phyloP scores from a whole-genome alignment of 2,329 filamentous ascomycete species.

The Corinectria fuckeliana region DNA sequence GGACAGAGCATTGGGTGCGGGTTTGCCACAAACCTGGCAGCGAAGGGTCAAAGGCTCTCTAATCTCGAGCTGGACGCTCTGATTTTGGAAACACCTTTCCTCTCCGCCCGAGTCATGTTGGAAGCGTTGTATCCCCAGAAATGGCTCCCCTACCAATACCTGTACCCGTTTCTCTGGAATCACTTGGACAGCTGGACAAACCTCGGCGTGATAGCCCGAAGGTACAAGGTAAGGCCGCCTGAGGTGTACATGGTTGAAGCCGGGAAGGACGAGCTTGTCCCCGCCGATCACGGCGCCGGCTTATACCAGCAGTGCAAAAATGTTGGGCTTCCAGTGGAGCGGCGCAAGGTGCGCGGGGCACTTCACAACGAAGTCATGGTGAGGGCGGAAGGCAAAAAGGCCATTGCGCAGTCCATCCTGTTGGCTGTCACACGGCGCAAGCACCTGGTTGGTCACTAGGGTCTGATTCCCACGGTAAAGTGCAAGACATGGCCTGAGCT shows the following conservation, averaged over 20 bases:
- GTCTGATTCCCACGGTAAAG: constrained; percentile 8
- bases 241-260: constrained; percentile 60
- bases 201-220: constrained; percentile 49
- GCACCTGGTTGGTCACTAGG: constrained; percentile 8
- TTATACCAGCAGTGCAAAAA: constrained; percentile 56
- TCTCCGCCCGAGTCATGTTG: constrained; percentile 74
- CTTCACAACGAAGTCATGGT: constrained; percentile 65
- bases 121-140: constrained; percentile 76
- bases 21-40: constrained; percentile 68
- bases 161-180: constrained; percentile 76
- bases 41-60: constrained; percentile 40
- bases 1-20: constrained; percentile 80
- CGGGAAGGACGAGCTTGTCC: constrained; percentile 65
- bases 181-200: constrained; percentile 63
- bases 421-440: constrained; percentile 31
- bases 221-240: constrained; percentile 38
- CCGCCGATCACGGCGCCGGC: constrained; percentile 54
- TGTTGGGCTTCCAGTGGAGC: constrained; percentile 54
- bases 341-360: constrained; percentile 53
- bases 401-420: constrained; percentile 36
- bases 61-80: constrained; percentile 55
- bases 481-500: constrained; percentile 8
- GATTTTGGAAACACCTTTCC: constrained; percentile 79
- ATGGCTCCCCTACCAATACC: constrained; percentile 79
- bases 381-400: constrained; percentile 41